Evolutionary conservation across 768 basidiomycete species (phyloP), one percentile per base, ranked within the genome.

Genomic region (Leccinum longicurvipes): DNA sequence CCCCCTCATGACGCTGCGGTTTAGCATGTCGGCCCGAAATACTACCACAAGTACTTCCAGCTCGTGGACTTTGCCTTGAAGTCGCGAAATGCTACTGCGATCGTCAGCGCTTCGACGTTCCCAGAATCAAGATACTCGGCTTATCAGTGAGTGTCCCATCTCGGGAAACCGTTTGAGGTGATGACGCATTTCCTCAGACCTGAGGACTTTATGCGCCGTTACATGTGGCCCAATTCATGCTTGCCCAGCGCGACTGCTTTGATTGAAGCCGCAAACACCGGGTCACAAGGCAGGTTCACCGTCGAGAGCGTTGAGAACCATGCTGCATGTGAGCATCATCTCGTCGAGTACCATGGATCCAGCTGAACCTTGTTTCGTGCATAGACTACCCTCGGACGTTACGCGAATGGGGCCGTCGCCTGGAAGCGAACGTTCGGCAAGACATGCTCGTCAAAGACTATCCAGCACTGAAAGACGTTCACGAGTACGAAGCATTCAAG

Each of bases 151-250:
- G 67, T 69, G 7, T 50, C 49, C 9, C 50, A 4, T 19, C 15
- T 12, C 31, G 36, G 23, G 25, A 31, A 25, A 39, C 5, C 23
- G 6, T 36, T 24, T 25, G 25, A 47, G 24, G 39, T 50, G 39
- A 69, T 54, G 44, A 54, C 24, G 6, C 27, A 31, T 34, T 17
- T 29, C n/a, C 28, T 21, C 50, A 80, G 87, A 71, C 81, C 87
- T 14, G 87, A 90, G 66, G 89, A 91, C 67, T 91, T 91, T 72
- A 89, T 89, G 87, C 82, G 89, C 46, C 82, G 83, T 55, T 91
- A 91, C 70, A 91, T 91, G 86, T 91, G 89, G 89, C 89, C 89
- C 17, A 91, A 91, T 67, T 88, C 88, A 2, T 93, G 90, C 73
- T 77, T 95, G 24, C 93, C 93, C 3, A 91, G 88, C 56, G 87